Evolutionary conservation across 495 filamentous ascomycete genomes (phyloP), one percentile per base, ranked within the genome.

Genomic region (Letharia lupina): DNA sequence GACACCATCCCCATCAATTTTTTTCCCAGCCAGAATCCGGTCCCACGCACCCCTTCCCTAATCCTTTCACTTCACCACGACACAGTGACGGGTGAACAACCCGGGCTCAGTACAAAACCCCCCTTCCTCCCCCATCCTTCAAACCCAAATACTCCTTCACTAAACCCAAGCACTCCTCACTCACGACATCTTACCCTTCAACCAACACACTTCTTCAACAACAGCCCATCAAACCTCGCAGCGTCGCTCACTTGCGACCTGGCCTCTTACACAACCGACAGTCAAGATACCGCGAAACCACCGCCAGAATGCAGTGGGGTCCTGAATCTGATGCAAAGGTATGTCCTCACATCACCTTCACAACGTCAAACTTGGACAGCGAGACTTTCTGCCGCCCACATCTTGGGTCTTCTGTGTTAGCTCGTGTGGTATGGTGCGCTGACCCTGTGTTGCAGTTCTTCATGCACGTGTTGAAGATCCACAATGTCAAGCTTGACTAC

Each of bases 231-330:
- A 56, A 35, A 5, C 4, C 52, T 56, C 10, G 18, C 52, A 56
- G 28, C 52, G 5, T 35, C 28, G 28, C 31, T 56, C 52, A 56
- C 31, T 56, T 56, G 13, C 52, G 15, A 16, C 31, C 31, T 56
- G 9, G 52, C 28, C 31, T 35, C 18, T 4, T 35, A 5, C 52
- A 18, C 52, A 56, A 35, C 52, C 4, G 3, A 56, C 16, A 35
- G 4, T 8, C 5, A 15, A 35, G 8, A 15, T 6, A 59, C 4
- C 54, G 28, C 31, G 11, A 45, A 65, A n/a, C 12, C 12, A 9
- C 54, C 18, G 35, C 52, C 28, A 65, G 35, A 35, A 57, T 65
- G 41, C 63, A 65, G 63, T 65, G 63, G 63, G 63, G 63, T 10
- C 63, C 40, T 10, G 54, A 45, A 2, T 23, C 52, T 18, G 63